Base-by-base conservation (phyloP, 2,329 filamentous ascomycete genomes). In the Xylariomycetidae sp. region DNA sequence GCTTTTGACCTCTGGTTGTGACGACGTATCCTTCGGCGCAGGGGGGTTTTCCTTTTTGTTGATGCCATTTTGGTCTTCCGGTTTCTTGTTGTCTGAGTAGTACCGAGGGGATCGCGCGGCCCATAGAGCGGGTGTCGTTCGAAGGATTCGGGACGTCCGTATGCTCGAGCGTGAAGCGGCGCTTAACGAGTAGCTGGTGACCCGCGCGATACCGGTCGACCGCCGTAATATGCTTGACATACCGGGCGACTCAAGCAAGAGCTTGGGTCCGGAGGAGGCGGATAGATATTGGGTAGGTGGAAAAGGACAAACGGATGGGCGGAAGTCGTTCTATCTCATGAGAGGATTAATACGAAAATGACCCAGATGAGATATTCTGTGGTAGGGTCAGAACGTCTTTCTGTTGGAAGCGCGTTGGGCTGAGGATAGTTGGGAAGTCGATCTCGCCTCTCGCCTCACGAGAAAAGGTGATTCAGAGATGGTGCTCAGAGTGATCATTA, bases 211-310 rank as follows among this genome's bases (percentile, higher is more conserved):
- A 34, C 49, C 43, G 33, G 49, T 40, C 34, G 54, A 52, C 41
- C 50, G 51, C 41, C 55, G 48, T 33, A 57, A 31, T 39, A 57
- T 43, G 48, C 46, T 51, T 40, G 56, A 57, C 56, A 58, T 58
- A 41, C 27, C 40, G 50, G 49, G 46, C 52, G 43, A 43, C 34
- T 42, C 40, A 30, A 37, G 34, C 37, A 26, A 40, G 39, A 41
- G 34, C 41, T 40, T 36, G 34, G 17, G 30, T 30, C 42, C 40
- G 42, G 42, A 36, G 36, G 36, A 41, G 40, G 42, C 37, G 42
- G 48, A 34, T 30, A 40, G n/a, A n/a, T n/a, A n/a, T n/a, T n/a
- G n/a, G 29, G 13, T 14, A 39, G 27, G 39, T 33, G 37, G 34
- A 30, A 33, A 38, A 30, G 35, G 13, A 23, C 7, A 28, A 27